These are phyloP conservation scores for Diutina siamensis DNA, from an alignment of 1,139 yeast genomes.

Conservation along the genomic window DNA sequence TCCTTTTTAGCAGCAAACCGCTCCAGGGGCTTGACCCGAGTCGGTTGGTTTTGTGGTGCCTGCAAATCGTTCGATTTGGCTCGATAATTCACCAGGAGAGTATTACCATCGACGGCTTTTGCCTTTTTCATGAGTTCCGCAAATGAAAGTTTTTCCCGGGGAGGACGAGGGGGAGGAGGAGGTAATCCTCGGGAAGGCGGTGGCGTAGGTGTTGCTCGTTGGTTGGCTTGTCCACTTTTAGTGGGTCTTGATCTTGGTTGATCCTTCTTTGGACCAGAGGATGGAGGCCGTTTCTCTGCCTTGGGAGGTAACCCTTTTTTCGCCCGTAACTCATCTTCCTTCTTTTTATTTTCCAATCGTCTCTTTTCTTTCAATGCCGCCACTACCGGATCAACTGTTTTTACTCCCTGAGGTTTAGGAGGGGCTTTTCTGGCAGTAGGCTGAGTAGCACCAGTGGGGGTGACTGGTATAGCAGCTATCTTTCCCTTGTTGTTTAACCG, in stretches of 20 bases:
- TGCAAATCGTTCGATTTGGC: not conserved
- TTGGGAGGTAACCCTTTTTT: conserved; percentile 24
- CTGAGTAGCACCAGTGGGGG: not conserved
- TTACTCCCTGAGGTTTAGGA: not conserved
- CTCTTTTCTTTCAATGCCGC: conserved; percentile 56
- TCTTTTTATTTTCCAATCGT: conserved; percentile 39
- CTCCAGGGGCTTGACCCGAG: conserved; percentile 15
- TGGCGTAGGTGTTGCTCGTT: conserved; percentile 7
- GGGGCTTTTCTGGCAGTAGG: not conserved
- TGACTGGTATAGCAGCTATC: not conserved
- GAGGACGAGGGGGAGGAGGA: conserved; percentile 9
- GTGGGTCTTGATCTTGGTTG: not conserved
- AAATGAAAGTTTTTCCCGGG: conserved; percentile 37
- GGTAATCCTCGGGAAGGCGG: conserved; percentile 7
- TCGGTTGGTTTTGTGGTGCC: conserved; percentile 12
- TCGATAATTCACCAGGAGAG: conserved; percentile 19
- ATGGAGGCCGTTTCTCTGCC: not conserved
- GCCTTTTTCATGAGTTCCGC: conserved; percentile 65
- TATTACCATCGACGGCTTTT: conserved; percentile 36
- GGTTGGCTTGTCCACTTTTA: conserved; percentile 9
- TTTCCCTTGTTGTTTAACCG: conserved; percentile 5
- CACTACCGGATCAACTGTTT: conserved; percentile 39
- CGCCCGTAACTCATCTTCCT: conserved; percentile 21
- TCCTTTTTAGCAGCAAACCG: conserved; percentile 11
- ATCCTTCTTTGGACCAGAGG: not conserved